A percentile compares a stretch with the other conserved stretches of the same genome.
Evolutionary conservation across 306 rosid species (phyloP).

Genomic region (Begonia fuchsioides): DNA sequence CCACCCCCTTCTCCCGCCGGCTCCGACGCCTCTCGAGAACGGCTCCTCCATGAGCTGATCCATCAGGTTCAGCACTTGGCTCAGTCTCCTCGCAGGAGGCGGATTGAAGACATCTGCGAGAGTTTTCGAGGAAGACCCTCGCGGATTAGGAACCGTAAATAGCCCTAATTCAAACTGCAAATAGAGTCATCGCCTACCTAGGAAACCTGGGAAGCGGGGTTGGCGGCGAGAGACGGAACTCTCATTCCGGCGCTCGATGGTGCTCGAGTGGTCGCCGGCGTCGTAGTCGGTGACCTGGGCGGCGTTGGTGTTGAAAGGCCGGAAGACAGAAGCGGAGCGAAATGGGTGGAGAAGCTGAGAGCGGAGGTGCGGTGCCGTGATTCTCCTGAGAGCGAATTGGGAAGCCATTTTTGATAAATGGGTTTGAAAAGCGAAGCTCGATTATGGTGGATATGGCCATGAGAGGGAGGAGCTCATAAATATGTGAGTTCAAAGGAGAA

Average conservation of each 20-base stretch:
- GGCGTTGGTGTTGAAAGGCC: constrained; percentile 28
- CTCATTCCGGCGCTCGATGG: constrained; percentile 11
- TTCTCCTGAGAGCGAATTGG: constrained; percentile 14
- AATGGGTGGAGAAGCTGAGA: constrained; percentile 13
- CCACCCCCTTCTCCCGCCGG: constrained; percentile 47
- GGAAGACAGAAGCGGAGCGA: constrained; percentile 19
- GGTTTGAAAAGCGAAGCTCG: background rate
- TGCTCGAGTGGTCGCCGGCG: constrained; percentile 5
- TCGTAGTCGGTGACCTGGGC: constrained; percentile 16
- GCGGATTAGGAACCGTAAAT: too few relatives aligned
- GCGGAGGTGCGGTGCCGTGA: constrained; percentile 10
- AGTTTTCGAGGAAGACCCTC: background rate
- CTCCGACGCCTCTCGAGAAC: constrained; percentile 30
- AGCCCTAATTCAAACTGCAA: background rate
- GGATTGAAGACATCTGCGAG: constrained; percentile 61
- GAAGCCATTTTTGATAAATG: constrained; percentile 11
- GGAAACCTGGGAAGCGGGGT: constrained; percentile 8
- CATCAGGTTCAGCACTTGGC: constrained; percentile 70
- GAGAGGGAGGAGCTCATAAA: background rate
- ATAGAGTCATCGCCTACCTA: constrained; percentile 16
- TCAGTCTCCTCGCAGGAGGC: constrained; percentile 43
- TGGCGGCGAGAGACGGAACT: constrained; percentile 18
- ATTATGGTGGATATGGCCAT: background rate
- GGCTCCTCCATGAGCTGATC: constrained; percentile 66
- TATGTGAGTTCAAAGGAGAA: constrained; percentile 7